These are phyloP conservation scores for Gastrolobium bilobum DNA, from an alignment of 306 rosid species.

Conservation along the genomic window DNA sequence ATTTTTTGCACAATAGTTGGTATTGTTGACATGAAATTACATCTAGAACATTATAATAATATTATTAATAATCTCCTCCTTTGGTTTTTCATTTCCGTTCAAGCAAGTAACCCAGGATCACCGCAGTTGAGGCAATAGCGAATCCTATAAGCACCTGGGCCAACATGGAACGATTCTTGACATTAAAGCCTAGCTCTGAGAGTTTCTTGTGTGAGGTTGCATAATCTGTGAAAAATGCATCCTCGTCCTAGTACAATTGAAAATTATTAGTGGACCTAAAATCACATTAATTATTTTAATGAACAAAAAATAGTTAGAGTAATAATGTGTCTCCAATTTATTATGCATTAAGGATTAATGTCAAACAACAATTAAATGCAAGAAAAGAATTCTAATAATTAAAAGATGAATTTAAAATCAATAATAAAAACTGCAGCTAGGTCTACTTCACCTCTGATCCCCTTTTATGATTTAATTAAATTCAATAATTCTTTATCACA, in stretches of 20 bases:
- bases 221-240: constrained; percentile 72
- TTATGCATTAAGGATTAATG: too few relatives aligned
- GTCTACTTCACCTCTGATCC: too few relatives aligned
- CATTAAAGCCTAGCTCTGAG: constrained; percentile 78
- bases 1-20: too few relatives aligned
- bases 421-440: too few relatives aligned
- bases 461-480: too few relatives aligned
- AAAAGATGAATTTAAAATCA: too few relatives aligned
- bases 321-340: not conserved
- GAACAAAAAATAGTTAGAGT: not conserved
- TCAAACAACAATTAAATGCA: too few relatives aligned
- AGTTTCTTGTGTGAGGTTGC: constrained; percentile 86
- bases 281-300: not conserved
- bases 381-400: too few relatives aligned
- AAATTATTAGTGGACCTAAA: constrained; percentile 4
- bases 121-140: constrained; percentile 60
- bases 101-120: constrained; percentile 63
- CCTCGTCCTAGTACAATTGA: constrained; percentile 66
- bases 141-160: constrained; percentile 45
- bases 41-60: too few relatives aligned
- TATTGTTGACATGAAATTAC: too few relatives aligned
- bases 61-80: not conserved
- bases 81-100: constrained; percentile 53
- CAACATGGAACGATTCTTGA: constrained; percentile 39
- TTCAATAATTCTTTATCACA: too few relatives aligned